These are phyloP conservation scores for Setaria viridis DNA, from an alignment of 202 grass and related monocot genomes.

Conservation along the genomic window DNA sequence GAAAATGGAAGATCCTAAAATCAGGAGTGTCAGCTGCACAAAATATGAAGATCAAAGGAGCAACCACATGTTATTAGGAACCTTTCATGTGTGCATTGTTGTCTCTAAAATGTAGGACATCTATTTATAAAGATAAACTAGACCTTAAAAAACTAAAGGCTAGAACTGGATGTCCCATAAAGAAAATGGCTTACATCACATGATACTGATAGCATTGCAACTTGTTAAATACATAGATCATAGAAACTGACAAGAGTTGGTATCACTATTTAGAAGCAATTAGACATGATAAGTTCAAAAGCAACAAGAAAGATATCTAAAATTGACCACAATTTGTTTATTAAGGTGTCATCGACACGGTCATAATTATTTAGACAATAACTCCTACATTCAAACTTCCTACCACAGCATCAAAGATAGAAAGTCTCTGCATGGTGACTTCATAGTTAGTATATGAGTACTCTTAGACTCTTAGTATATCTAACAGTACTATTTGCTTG, in stretches of 20 bases:
- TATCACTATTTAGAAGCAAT: slow-evolving; percentile 7
- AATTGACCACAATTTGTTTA: background rate
- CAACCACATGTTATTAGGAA: background rate
- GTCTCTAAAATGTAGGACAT: background rate
- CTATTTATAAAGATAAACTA: background rate
- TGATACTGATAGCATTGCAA: background rate
- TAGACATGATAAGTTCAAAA: background rate
- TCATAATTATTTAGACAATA: slow-evolving; percentile 8
- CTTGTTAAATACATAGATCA: background rate
- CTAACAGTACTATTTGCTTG: background rate
- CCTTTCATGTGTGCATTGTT: background rate
- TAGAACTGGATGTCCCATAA: background rate
- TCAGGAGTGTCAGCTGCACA: background rate
- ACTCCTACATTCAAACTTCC: slow-evolving; percentile 20
- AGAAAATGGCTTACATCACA: slow-evolving; percentile 34
- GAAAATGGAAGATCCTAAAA: background rate
- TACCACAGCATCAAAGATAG: slow-evolving; percentile 7
- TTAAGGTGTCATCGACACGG: background rate
- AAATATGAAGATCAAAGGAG: background rate
- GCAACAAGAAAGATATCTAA: background rate
- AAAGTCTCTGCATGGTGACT: background rate
- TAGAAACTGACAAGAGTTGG: background rate
- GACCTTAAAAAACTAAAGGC: slow-evolving; percentile 16
- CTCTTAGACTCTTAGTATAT: background rate
- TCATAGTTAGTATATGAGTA: background rate